Base-by-base conservation (phyloP, 2,329 filamentous ascomycete genomes). In the Sphaerostilbella broomeana region DNA sequence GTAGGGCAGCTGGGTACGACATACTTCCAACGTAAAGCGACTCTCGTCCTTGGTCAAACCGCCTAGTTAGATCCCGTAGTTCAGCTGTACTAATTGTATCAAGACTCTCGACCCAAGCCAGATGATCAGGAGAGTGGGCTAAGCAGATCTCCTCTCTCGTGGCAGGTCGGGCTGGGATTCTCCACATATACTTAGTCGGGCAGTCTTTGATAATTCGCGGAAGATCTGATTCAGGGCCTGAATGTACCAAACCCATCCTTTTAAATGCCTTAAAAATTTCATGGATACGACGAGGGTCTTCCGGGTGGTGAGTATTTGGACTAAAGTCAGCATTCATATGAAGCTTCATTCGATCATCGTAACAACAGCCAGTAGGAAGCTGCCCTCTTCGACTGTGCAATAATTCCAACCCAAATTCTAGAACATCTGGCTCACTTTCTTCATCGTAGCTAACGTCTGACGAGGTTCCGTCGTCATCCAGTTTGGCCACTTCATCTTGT, bases 311-410 rank as follows among this genome's bases (percentile, higher is more conserved):
- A 16, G 90, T 83, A 33, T 80, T 75, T 2, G 74, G 72, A 13
- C 75, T 77, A 55, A 79, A 82, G 57, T 86, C 81, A 12, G 86
- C 80, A 57, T 95, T 94, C 39, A 88, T 85, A 59, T 98, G 92
- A 45, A 94, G 84, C 45, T 92, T 87, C 92, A 98, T 98, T 21
- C 90, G 79, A 42, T 86, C 81, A 64, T 98, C 92, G 58, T 97
- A 98, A 49, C 86, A 90, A 45, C 84, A 79, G 4, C 86, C 86
- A 0, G 84, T 89, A 0, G 82, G 77, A 2, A 86, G 67, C 18
- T 77, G 62, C 2, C 70, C 69, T 25, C 63, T 67, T 27, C 63
- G 67, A 41, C 64, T 63, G 11, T 58, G 58, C 35, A 69, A 50
- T 36, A 64, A 59, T 3, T 60, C 62, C 2, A 58, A 51, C 6